Base-by-base conservation (phyloP, 495 filamentous ascomycete species). In the Aspergillus cavernicola region DNA sequence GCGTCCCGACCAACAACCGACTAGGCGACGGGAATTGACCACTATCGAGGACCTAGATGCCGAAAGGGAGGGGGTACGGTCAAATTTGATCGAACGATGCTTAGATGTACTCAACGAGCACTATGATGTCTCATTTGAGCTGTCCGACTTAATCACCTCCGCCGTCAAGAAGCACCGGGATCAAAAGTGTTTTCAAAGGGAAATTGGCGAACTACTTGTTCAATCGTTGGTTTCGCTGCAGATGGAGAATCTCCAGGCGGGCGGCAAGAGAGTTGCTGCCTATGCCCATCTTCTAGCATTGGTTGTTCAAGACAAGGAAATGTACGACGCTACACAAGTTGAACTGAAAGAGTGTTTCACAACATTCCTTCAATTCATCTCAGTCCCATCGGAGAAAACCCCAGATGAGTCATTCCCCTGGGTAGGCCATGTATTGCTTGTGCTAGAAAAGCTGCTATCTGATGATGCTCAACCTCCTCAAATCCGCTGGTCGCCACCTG, bases 201-300 rank as follows among this genome's bases (percentile, higher is more conserved):
- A 92, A 47, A 87, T 96, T 55, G 90, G 87, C 44, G 80, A 85
- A 26, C 90, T 89, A 4, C 78, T 99, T 44, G 83, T 92, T 3
- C 85, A 89, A 55, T 96, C 91, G 4, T 78, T 99, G 13, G 85
- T 93, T 63, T 97, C 95, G 4, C 77, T 97, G 48, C 77, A 80
- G 52, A 76, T 80, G 56, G 87, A 92, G 35, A 85, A 92, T 41
- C 75, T 87, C 61, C 75, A 81, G 40, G 72, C 80, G 24, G 69
- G 79, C 23, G 89, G 87, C 11, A 87, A 92, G 63, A 95, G 92
- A 60, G 88, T 97, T 54, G 87, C 92, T 16, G 88, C 95, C 1
- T 96, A 92, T 67, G 91, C 93, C 10, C 92, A 99, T 68, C 81
- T 99, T 32, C 75, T 99, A 10, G 92, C 89, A 3, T 72, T 98